phyloP scores from a whole-genome alignment of 208 protist genomes.

The Crithidia fasciculata region DNA sequence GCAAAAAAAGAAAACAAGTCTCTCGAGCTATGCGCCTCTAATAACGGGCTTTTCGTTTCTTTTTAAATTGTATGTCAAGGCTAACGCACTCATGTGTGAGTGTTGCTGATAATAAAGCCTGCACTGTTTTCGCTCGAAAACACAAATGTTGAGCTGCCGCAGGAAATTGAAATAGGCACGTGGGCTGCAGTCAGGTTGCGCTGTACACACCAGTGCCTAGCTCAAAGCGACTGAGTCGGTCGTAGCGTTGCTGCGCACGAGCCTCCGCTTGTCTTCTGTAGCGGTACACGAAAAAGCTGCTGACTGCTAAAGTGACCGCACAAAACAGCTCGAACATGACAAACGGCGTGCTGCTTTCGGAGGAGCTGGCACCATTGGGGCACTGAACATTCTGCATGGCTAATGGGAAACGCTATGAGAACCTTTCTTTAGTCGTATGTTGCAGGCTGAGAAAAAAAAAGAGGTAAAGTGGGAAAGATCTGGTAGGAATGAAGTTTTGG shows the following conservation, averaged over 20 bases:
- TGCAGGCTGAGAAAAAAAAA: slow-evolving; percentile 1
- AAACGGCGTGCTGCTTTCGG: slow-evolving; percentile 46
- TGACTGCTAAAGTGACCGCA: slow-evolving; percentile 39
- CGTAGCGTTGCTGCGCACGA: slow-evolving; percentile 64
- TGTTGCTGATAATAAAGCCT: neutral
- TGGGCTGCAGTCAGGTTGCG: neutral
- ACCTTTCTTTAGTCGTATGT: too few species aligned
- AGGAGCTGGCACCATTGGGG: neutral
- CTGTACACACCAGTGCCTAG: slow-evolving; percentile 37
- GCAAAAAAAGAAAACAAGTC: neutral
- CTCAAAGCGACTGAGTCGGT: slow-evolving; percentile 60
- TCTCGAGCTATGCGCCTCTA: neutral
- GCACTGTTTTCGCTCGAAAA: neutral
- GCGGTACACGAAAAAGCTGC: slow-evolving; percentile 42
- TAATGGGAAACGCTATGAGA: neutral
- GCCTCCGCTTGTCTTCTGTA: slow-evolving; percentile 44
- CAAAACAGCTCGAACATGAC: slow-evolving; percentile 59
- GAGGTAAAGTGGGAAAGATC: neutral
- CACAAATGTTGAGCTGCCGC: neutral
- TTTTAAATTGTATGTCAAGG: neutral
- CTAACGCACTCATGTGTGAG: too few species aligned
- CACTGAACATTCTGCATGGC: slow-evolving; percentile 22
- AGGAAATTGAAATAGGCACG: neutral
- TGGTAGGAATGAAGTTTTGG: too few species aligned
- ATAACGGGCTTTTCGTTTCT: neutral